Conservation (phyloP, 2,329 filamentous ascomycete species). For the Emericellopsis cladophorae region DNA sequence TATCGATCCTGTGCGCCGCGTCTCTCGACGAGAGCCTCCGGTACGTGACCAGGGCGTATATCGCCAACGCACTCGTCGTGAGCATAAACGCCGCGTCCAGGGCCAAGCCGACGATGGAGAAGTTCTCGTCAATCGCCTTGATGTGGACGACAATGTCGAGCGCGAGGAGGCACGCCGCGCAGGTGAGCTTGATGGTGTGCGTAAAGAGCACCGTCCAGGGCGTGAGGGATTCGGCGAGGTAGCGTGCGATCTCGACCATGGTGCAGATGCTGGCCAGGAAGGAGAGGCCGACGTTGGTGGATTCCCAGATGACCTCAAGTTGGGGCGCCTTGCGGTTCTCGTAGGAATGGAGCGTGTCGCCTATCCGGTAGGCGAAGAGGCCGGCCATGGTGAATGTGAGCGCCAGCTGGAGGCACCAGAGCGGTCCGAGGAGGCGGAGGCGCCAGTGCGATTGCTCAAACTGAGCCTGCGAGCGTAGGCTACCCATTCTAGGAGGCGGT, state of each 20-base stretch:
- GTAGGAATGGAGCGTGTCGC: constrained; percentile 28
- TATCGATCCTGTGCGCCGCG: constrained; percentile 34
- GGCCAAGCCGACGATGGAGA: constrained; percentile 33
- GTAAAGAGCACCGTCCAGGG: constrained; percentile 40
- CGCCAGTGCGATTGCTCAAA: constrained; percentile 40
- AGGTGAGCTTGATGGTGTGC: constrained; percentile 34
- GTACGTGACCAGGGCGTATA: constrained; percentile 34
- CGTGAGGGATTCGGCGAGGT: constrained; percentile 35
- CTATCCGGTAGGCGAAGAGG: constrained; percentile 40
- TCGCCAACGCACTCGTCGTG: constrained; percentile 26
- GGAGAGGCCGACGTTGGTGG: constrained; percentile 36
- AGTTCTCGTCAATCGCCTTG: constrained; percentile 28
- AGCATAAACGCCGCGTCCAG: constrained; percentile 35
- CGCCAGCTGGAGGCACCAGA: constrained; percentile 34
- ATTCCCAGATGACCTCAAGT: constrained; percentile 43
- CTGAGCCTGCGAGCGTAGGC: constrained; percentile 36
- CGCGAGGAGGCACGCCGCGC: constrained; percentile 31
- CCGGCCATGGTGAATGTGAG: constrained; percentile 33
- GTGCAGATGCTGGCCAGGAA: constrained; percentile 32
- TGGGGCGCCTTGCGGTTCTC: constrained; percentile 24
- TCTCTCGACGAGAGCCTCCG: constrained; percentile 33
- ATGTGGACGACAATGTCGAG: constrained; percentile 40
- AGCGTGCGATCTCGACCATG: constrained; percentile 31
- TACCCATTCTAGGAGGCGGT: constrained; percentile 16
- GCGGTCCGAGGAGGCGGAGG: constrained; percentile 30